A percentile compares a stretch with the other conserved stretches of the same genome.
These are phyloP conservation scores for Hevea brasiliensis DNA, from an alignment of 345 rosid genomes.

Conservation along the genomic window DNA sequence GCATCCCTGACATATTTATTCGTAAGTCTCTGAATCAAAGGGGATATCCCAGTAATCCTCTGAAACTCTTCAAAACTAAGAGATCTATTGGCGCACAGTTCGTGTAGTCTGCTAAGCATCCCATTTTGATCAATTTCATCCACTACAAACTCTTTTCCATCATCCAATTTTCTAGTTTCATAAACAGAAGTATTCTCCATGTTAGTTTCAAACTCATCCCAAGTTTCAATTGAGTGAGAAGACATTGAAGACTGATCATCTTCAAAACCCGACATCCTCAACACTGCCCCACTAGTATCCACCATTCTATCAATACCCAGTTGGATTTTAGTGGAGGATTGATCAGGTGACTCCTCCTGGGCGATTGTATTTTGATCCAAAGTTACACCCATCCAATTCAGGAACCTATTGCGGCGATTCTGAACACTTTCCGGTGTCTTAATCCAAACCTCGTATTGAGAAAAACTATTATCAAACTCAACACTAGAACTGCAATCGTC, in stretches of 20 bases:
- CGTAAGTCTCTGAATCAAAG: constrained; percentile 25
- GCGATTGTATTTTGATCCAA: constrained; percentile 26
- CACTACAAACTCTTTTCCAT: constrained; percentile 31
- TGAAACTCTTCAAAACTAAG: constrained; percentile 52
- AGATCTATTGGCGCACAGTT: constrained; percentile 40
- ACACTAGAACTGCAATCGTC: constrained; percentile 36
- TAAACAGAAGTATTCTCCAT: constrained; percentile 18
- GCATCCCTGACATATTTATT: constrained; percentile 22
- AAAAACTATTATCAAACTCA: constrained; percentile 21
- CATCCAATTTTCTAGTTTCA: constrained; percentile 39
- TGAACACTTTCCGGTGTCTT: constrained; percentile 49
- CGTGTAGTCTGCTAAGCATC: constrained; percentile 15
- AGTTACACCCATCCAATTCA: constrained; percentile 38
- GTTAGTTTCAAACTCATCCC: constrained; percentile 27
- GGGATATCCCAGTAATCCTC: constrained; percentile 30
- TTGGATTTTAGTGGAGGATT: constrained; percentile 15
- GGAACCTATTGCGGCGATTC: constrained; percentile 48
- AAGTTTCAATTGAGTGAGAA: constrained; percentile 29
- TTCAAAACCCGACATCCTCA: constrained; percentile 36
- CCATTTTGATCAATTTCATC: neutral
- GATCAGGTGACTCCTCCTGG: constrained; percentile 26
- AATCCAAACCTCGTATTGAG: constrained; percentile 50
- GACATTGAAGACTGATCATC: constrained; percentile 34
- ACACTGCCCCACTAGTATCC: constrained; percentile 37
- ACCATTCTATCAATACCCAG: constrained; percentile 28